Evolutionary conservation across 768 basidiomycete genomes (phyloP).

Genomic region (Lactarius quietus): DNA sequence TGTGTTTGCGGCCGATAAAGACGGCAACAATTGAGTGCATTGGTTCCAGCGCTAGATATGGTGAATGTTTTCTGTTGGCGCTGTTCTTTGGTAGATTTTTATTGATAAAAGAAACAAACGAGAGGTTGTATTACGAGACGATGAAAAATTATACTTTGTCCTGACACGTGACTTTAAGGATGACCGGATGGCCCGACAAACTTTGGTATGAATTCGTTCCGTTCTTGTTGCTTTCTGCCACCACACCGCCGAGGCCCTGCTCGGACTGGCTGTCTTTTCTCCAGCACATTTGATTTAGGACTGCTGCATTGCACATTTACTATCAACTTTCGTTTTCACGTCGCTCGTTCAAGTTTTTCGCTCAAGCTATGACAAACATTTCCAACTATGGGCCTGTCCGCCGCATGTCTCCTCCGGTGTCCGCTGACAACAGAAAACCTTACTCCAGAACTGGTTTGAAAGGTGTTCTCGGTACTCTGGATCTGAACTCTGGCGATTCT

Average conservation of each 20-base stretch:
- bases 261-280: constrained; percentile 9
- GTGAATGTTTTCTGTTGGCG: too few relatives aligned
- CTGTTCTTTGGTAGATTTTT: constrained; percentile 16
- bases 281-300: neutral
- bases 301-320: constrained; percentile 15
- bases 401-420: constrained; percentile 18
- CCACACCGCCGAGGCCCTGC: constrained; percentile 14
- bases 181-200: neutral
- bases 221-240: constrained; percentile 22
- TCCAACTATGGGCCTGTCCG: constrained; percentile 22
- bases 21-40: constrained; percentile 35
- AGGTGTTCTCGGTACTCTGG: constrained; percentile 21
- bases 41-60: neutral
- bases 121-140: constrained; percentile 7
- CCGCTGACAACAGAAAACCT: constrained; percentile 19
- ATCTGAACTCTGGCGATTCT: constrained; percentile 21
- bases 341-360: constrained; percentile 15
- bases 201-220: constrained; percentile 17
- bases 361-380: constrained; percentile 21
- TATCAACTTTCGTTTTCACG: constrained; percentile 16
- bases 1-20: constrained; percentile 73
- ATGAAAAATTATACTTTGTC: neutral
- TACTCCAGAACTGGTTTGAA: constrained; percentile 22
- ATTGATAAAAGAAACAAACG: constrained; percentile 13
- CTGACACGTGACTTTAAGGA: constrained; percentile 14